Conservation (phyloP, 1,284 basidiomycete genomes). For the Rhodotorula sp. region DNA sequence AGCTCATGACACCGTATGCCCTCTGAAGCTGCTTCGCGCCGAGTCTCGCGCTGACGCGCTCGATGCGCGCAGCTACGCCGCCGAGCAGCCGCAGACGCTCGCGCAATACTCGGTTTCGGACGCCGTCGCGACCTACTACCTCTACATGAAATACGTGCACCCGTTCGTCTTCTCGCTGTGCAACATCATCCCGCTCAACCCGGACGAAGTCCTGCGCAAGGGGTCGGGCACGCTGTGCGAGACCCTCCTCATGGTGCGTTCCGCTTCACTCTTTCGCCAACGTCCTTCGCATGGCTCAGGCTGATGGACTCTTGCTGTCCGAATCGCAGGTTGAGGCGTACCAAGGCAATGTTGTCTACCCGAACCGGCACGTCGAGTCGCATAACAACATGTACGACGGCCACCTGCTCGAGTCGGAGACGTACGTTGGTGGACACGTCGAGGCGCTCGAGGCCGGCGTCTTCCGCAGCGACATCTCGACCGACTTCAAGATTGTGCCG, state of each 20-base stretch:
- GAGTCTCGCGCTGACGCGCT: neutral
- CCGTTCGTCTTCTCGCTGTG: conserved; percentile 99
- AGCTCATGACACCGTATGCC: conserved; percentile 92
- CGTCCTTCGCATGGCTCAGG: too few relatives aligned
- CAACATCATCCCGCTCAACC: conserved; percentile 97
- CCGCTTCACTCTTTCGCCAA: too few relatives aligned
- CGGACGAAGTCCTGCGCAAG: conserved; percentile 95
- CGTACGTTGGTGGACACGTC: conserved; percentile 98
- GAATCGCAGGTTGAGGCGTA: conserved; percentile 84
- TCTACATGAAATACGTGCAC: conserved; percentile 99
- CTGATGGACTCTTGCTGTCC: neutral
- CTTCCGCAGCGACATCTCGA: conserved; percentile 92
- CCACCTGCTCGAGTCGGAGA: conserved; percentile 92
- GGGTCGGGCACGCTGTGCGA: conserved; percentile 96
- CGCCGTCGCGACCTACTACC: conserved; percentile 98
- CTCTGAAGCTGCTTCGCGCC: conserved; percentile 47
- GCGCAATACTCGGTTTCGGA: conserved; percentile 99
- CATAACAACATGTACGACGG: conserved; percentile 93
- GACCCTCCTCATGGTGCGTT: conserved; percentile 90
- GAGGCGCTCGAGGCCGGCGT: conserved; percentile 98
- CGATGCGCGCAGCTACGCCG: conserved; percentile 70
- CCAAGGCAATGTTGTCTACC: conserved; percentile 91
- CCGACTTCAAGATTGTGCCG: conserved; percentile 94
- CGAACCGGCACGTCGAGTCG: conserved; percentile 92
- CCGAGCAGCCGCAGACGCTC: conserved; percentile 91